Evolutionary conservation across 1,284 basidiomycete genomes (phyloP).

Genomic region (Apiotrichum montevideense): DNA sequence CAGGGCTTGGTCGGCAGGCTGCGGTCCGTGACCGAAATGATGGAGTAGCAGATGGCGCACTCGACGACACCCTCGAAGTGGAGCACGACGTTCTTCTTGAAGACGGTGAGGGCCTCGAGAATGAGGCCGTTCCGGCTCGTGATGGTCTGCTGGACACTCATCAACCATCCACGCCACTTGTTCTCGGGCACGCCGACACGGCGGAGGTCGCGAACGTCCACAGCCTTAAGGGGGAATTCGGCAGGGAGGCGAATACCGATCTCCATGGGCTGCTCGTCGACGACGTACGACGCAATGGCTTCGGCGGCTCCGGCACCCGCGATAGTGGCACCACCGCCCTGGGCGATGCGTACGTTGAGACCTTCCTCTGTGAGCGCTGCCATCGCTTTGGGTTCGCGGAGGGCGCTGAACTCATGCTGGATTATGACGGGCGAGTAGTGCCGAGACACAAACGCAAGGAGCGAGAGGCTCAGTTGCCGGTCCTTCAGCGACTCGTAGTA

Average conservation of each 20-base stretch:
- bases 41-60: constrained; percentile 93
- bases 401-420: constrained; percentile 67
- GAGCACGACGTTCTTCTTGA: constrained; percentile 86
- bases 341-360: constrained; percentile 67
- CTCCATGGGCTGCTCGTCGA: constrained; percentile 94
- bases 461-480: constrained; percentile 68
- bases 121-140: constrained; percentile 86
- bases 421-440: constrained; percentile 90
- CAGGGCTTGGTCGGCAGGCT: constrained; percentile 87
- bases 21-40: constrained; percentile 86
- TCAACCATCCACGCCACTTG: constrained; percentile 88
- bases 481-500: constrained; percentile 89
- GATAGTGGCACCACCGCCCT: constrained; percentile 64
- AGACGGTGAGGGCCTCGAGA: constrained; percentile 81
- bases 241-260: constrained; percentile 77
- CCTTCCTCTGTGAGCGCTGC: constrained; percentile 72
- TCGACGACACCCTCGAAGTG: constrained; percentile 92
- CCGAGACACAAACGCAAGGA: constrained; percentile 73
- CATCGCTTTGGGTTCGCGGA: constrained; percentile 61
- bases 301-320: constrained; percentile 50
- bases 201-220: constrained; percentile 80
- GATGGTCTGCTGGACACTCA: constrained; percentile 86
- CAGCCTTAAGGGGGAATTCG: constrained; percentile 84
- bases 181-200: constrained; percentile 84
- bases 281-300: constrained; percentile 59